Base-by-base conservation (phyloP, 345 rosid species). In the Hypericum perforatum region DNA sequence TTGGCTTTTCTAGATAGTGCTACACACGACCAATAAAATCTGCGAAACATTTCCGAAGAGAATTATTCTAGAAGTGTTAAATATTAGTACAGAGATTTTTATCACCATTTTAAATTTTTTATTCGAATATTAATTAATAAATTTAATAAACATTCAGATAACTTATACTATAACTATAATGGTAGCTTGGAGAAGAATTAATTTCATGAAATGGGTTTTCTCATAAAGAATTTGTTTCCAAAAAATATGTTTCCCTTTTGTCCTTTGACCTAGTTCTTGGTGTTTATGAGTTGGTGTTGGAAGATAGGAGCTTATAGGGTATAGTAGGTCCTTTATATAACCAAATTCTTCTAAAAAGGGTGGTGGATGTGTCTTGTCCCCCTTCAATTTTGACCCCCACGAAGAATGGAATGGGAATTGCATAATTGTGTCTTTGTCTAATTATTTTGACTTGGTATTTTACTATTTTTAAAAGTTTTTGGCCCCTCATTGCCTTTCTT, bases 1-100 rank as follows among this genome's bases (percentile, higher is more conserved):
- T 73, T 57, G 52, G 60, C 43, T 63, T 74, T 66, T 74, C 78
- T 56, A 50, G 68, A 45, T 64, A 71, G 78, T 74, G 82, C 68
- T 44, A 39, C 16, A 41, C 54, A 41, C 58, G 48, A 69, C 53
- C 41, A 42, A 44, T 3, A 11, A 44, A 9, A 5, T 5, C 12
- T 5, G 46, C 9, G 46, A 58, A 63, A 64, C 42, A 3, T 15
- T n/a, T n/a, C n/a, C n/a, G n/a, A n/a, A n/a, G n/a, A n/a, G n/a
- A n/a, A n/a, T n/a, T n/a, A n/a, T n/a, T n/a, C n/a, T n/a, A n/a
- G n/a, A n/a, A n/a, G n/a, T n/a, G n/a, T n/a, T n/a, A n/a, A n/a
- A n/a, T n/a, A n/a, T n/a, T n/a, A n/a, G n/a, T n/a, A n/a, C n/a
- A n/a, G n/a, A n/a, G n/a, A n/a, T n/a, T n/a, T n/a, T n/a, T n/a